A percentile compares a stretch with the other conserved stretches of the same genome.
Conservation (phyloP, 345 rosid species). For the Passiflora organensis region DNA sequence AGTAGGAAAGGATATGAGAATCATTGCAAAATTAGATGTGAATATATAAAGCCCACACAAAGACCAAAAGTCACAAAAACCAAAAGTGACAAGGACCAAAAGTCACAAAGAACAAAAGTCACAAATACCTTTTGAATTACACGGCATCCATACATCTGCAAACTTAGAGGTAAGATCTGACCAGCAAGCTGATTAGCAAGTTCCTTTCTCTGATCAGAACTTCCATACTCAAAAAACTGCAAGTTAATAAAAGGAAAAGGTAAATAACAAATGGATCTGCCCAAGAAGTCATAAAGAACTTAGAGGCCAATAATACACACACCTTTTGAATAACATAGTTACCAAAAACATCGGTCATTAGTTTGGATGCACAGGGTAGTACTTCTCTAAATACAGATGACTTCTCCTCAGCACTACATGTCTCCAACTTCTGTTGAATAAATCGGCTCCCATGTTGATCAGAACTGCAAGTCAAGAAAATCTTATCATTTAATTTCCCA, state of each 20-base stretch:
- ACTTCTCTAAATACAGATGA: constrained; percentile 81
- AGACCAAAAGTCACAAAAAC: too few relatives aligned
- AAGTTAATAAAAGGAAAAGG: constrained; percentile 7
- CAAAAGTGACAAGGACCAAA: too few relatives aligned
- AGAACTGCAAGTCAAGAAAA: constrained; percentile 49
- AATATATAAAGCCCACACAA: too few relatives aligned
- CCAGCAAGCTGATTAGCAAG: constrained; percentile 87
- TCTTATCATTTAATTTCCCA: constrained; percentile 11
- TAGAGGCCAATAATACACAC: constrained; percentile 1
- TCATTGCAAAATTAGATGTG: too few relatives aligned
- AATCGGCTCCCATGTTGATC: constrained; percentile 99
- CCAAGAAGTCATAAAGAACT: neutral
- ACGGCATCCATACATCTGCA: constrained; percentile 99
- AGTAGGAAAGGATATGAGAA: too few relatives aligned
- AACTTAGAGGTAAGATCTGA: constrained; percentile 78
- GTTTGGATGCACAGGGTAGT: constrained; percentile 76
- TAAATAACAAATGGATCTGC: constrained; percentile 7
- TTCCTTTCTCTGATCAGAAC: constrained; percentile 72
- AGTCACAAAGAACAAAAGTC: too few relatives aligned
- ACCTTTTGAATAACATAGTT: constrained; percentile 99
- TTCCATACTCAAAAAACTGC: constrained; percentile 94
- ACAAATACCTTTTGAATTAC: constrained; percentile 86
- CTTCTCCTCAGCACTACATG: constrained; percentile 71
- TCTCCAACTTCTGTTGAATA: constrained; percentile 95
- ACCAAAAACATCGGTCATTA: constrained; percentile 97